Base-by-base conservation (phyloP, 2,329 filamentous ascomycete species). In the Hypoxylon sp. region DNA sequence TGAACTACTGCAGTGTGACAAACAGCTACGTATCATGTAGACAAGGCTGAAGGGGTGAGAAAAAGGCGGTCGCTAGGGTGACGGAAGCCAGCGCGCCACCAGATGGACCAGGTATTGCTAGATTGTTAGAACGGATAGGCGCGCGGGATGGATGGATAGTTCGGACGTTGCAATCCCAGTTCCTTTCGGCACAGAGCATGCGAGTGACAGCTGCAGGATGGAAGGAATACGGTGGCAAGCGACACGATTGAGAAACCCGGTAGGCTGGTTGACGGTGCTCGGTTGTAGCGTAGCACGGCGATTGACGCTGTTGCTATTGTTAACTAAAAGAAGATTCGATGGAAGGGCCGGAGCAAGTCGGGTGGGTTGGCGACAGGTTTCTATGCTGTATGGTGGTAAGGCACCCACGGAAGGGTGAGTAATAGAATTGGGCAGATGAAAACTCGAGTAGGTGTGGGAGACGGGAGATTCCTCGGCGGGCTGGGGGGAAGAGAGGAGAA, bases 1-100 rank as follows among this genome's bases (percentile, higher is more conserved):
- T 46, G 54, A 69, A 67, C 69, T 69, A 67, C 69, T 69, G 67
- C 69, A 54, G 67, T 69, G 61, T 69, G 67, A 71, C 69, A 67
- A 48, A 60, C 53, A 62, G 55, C 62, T 71, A 71, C 66, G 55
- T 65, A 62, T 67, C 44, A 54, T 39, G 61, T 65, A 67, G 67
- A 62, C 69, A 67, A 71, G 66, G 69, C 63, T 71, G 69, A 71
- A 60, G 59, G 51, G 37, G 54, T 50, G 54, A 59, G 54, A 44
- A 32, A 63, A 31, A 44, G 31, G 31, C 55, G 53, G 42, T 58
- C 39, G 54, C 29, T 47, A 42, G 37, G 51, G 42, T 50, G 51
- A 60, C 44, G 35, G 29, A 52, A 32, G 17, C 50, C 50, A 62
- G 51, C 21, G 39, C 46, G 46, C 50, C 56, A 53, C 48, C 17